Conservation (phyloP, 768 basidiomycete genomes). For the Obba rivulosa region DNA sequence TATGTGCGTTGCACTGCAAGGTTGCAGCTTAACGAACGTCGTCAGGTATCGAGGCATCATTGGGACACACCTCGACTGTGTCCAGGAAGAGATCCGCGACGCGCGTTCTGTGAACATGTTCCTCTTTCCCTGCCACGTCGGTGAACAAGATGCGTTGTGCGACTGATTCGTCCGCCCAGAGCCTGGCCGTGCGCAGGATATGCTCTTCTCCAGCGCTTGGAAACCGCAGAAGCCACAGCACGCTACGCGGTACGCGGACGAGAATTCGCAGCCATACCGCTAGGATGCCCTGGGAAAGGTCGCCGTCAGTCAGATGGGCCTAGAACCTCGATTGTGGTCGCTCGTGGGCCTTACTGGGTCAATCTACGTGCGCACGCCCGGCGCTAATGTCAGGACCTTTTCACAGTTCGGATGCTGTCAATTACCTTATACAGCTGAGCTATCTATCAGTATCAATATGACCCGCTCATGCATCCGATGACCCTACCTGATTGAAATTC, state of each 20-base stretch:
- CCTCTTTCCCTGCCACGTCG: conserved; percentile 41
- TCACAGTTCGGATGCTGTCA: conserved; percentile 8
- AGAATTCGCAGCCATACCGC: conserved; percentile 46
- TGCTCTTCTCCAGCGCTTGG: conserved; percentile 42
- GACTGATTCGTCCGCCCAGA: conserved; percentile 43
- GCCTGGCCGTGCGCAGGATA: conserved; percentile 33
- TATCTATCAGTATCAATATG: neutral
- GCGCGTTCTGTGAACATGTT: conserved; percentile 39
- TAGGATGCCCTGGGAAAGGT: conserved; percentile 33
- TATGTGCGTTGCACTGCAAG: conserved; percentile 46
- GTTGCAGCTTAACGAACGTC: neutral
- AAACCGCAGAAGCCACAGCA: conserved; percentile 51
- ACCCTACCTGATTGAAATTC: conserved; percentile 47
- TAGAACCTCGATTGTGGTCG: neutral
- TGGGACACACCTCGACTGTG: conserved; percentile 38
- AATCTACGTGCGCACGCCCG: conserved; percentile 13
- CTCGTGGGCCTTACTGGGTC: conserved; percentile 8
- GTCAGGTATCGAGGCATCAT: neutral
- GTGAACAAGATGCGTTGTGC: conserved; percentile 43
- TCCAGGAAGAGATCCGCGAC: conserved; percentile 49
- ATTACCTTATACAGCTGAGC: neutral
- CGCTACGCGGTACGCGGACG: conserved; percentile 35
- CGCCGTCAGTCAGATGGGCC: neutral
- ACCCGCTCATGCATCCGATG: neutral
- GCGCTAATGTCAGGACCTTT: neutral